A percentile compares a stretch with the other conserved stretches of the same genome.
phyloP scores from a whole-genome alignment of 164 flowering plant species.

The Aristolochia fimbriata region DNA sequence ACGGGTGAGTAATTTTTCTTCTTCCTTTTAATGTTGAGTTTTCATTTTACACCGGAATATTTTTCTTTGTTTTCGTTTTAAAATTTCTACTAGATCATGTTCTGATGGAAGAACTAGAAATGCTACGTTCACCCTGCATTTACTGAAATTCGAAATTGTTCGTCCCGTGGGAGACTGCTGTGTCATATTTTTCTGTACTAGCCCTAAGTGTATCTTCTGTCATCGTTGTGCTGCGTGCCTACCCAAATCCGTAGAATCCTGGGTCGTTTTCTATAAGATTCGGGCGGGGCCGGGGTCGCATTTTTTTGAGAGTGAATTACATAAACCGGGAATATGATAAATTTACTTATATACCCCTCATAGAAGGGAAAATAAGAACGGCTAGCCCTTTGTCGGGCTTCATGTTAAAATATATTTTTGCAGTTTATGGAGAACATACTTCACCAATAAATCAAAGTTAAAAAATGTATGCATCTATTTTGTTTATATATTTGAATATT shows the following conservation, averaged over 20 bases:
- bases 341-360: no score
- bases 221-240: neutral
- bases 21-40: neutral
- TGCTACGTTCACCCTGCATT: neutral
- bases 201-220: no score
- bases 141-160: neutral
- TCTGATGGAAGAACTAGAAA: neutral
- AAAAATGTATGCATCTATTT: no score
- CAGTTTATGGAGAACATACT: no score
- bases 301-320: neutral
- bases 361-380: no score
- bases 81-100: neutral
- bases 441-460: no score
- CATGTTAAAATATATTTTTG: no score
- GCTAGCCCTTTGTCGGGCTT: no score
- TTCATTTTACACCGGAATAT: neutral
- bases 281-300: neutral
- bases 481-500: no score
- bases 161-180: neutral
- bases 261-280: conserved; percentile 1
- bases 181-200: no score
- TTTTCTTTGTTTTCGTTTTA: no score
- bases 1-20: conserved; percentile 36
- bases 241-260: neutral
- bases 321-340: neutral